Base-by-base conservation (phyloP, 805 yeast genomes). In the Wickerhamiella galacta region DNA sequence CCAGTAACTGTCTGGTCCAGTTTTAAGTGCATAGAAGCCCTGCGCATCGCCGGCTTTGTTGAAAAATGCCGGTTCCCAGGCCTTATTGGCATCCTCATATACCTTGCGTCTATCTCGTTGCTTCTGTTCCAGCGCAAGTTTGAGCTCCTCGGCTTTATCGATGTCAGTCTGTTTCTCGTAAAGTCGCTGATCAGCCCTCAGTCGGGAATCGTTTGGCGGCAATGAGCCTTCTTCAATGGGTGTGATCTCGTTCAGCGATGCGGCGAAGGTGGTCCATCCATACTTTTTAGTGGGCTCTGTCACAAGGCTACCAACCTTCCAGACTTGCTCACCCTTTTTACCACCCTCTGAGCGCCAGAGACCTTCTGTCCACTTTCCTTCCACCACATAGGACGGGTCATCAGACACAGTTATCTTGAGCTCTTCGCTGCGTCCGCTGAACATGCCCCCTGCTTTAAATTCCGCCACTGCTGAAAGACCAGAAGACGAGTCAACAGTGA, bases 181-280 rank as follows among this genome's bases (percentile, higher is more conserved):
- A 2, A 60, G 54, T 28, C 68, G 59, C 48, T 82, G 70, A 52
- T 90, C 98, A 1, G 95, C 96, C 48, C 98, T 68, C 28, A 73
- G 54, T 48, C 98, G 69, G 6, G 95, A 78, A 52, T 90, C 98
- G 1, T 90, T 80, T 3, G 85, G 85, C 4, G 95, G 76, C 25
- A 85, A 44, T 2, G 54, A 34, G 2, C 60, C 76, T 19, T 63
- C 40, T 49, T 87, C 95, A 10, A 87, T 55, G 3, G 51, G 58
- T 0, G 94, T 79, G 25, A 85, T 68, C 38, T 82, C 79, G 49
- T 83, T 83, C 50, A 90, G 60, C 25, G 75, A 66, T 6, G 92
- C 81, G 1, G 93, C 73, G 58, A 76, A 90, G 33, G 63, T 61
- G 0, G 95, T 75, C 50, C 83, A 83, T 0, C 98, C 98, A 57